Conservation (phyloP, 225 moss, liverwort and hornwort species). For the Pseudisothecium myosuroides region DNA sequence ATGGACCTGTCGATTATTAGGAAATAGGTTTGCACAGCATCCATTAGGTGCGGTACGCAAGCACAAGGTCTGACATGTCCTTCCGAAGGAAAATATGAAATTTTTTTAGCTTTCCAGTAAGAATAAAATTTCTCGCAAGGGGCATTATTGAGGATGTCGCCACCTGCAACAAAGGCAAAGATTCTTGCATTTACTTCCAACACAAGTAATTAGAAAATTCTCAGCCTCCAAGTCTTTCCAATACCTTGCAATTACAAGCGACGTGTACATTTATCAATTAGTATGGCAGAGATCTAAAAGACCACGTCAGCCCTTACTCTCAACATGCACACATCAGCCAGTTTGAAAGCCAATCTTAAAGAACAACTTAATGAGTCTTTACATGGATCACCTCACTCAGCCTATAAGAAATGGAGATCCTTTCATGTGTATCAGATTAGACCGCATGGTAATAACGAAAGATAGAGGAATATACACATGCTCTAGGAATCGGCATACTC, state of each 20-base stretch:
- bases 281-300: neutral
- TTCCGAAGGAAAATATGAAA: conserved; percentile 40
- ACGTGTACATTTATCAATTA: neutral
- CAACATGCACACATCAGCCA: neutral
- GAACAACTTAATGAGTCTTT: neutral
- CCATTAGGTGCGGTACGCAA: conserved; percentile 64
- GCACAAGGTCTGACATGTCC: conserved; percentile 50
- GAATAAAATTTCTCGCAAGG: conserved; percentile 48
- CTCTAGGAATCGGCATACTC: neutral
- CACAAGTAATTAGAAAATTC: neutral
- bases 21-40: conserved; percentile 67
- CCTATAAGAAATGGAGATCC: neutral
- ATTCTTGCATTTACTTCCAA: neutral
- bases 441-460: neutral
- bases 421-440: neutral
- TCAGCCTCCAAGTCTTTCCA: neutral
- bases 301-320: no score
- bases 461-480: neutral
- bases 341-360: neutral
- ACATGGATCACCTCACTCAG: neutral
- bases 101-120: conserved; percentile 44
- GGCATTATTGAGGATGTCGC: conserved; percentile 31
- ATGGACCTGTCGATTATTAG: conserved; percentile 39
- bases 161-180: conserved; percentile 18
- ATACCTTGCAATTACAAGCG: neutral